phyloP scores from a whole-genome alignment of 495 filamentous ascomycete species.

The Umbilicaria muhlenbergii region DNA sequence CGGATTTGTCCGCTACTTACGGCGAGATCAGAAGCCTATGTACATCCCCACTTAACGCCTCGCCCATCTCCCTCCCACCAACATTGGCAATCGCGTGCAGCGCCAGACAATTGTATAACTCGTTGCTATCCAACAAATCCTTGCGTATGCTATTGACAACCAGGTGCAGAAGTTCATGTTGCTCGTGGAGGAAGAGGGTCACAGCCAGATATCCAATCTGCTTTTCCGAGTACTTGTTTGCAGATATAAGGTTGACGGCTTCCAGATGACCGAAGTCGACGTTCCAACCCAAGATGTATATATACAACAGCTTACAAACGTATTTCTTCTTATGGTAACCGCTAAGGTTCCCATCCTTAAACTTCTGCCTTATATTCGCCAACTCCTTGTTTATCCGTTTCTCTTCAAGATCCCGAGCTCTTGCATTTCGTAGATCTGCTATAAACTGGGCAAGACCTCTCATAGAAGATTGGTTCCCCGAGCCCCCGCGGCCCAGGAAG shows the following conservation, averaged over 20 bases:
- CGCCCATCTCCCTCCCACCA: slow-evolving; percentile 90
- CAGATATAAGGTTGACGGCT: slow-evolving; percentile 93
- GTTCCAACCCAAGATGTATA: slow-evolving; percentile 98
- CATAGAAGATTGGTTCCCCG: slow-evolving; percentile 55
- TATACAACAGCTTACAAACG: slow-evolving; percentile 98
- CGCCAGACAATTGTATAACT: slow-evolving; percentile 95
- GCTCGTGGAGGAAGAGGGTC: slow-evolving; percentile 91
- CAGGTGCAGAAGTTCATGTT: slow-evolving; percentile 88
- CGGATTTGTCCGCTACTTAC: slow-evolving; percentile 33
- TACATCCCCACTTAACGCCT: slow-evolving; percentile 83
- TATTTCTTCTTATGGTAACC: slow-evolving; percentile 99
- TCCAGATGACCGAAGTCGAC: slow-evolving; percentile 98
- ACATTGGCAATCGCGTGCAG: slow-evolving; percentile 98
- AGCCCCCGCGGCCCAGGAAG: slow-evolving; percentile 44
- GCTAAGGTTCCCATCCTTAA: slow-evolving; percentile 68
- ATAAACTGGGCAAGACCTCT: slow-evolving; percentile 94
- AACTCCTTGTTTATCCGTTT: slow-evolving; percentile 99
- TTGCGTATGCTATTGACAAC: slow-evolving; percentile 98
- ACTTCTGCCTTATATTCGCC: slow-evolving; percentile 80
- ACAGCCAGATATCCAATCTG: slow-evolving; percentile 98
- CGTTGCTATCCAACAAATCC: slow-evolving; percentile 85
- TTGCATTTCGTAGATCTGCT: slow-evolving; percentile 86
- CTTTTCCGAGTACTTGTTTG: slow-evolving; percentile 96
- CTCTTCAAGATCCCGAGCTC: slow-evolving; percentile 91
- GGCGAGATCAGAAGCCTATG: slow-evolving; percentile 91